Evolutionary conservation across 805 yeast species (phyloP).

Genomic region (Yamadazyma sp.): DNA sequence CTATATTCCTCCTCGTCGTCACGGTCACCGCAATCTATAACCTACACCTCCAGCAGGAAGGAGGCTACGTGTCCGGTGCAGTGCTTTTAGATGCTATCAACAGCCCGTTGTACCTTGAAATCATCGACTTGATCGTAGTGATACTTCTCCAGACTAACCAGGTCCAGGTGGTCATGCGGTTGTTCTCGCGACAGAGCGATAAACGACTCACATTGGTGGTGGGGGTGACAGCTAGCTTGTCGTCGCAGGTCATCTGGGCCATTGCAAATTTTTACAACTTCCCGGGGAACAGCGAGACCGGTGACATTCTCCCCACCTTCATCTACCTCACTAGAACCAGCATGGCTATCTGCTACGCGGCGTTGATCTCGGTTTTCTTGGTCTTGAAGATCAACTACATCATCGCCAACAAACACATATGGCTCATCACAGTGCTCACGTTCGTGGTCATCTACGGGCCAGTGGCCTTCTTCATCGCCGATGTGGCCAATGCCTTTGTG

Average conservation of each 20-base stretch:
- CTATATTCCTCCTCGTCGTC: slow-evolving; percentile 53
- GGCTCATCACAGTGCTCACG: slow-evolving; percentile 58
- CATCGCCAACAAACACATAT: slow-evolving; percentile 45
- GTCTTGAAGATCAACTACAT: slow-evolving; percentile 53
- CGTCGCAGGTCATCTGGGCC: slow-evolving; percentile 69
- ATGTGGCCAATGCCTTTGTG: slow-evolving; percentile 74
- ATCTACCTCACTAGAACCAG: slow-evolving; percentile 73
- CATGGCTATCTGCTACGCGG: slow-evolving; percentile 65
- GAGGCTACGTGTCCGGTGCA: slow-evolving; percentile 45
- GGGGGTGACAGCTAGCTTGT: slow-evolving; percentile 53
- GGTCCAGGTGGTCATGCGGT: slow-evolving; percentile 67
- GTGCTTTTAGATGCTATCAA: slow-evolving; percentile 46
- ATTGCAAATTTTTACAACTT: slow-evolving; percentile 52
- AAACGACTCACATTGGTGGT: slow-evolving; percentile 58
- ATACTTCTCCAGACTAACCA: slow-evolving; percentile 63
- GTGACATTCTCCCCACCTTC: slow-evolving; percentile 69
- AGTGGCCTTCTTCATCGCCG: slow-evolving; percentile 72
- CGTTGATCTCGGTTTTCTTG: slow-evolving; percentile 56
- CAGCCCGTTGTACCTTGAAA: slow-evolving; percentile 45
- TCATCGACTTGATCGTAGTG: slow-evolving; percentile 58
- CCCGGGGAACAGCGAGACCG: slow-evolving; percentile 39
- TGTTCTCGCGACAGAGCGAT: slow-evolving; percentile 67
- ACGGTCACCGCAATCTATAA: slow-evolving; percentile 48
- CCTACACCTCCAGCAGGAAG: slow-evolving; percentile 48
- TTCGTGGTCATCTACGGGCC: slow-evolving; percentile 57